Evolutionary conservation across 768 basidiomycete species (phyloP), one percentile per base, ranked within the genome.

Genomic region (Stropharia rugosoannulata): DNA sequence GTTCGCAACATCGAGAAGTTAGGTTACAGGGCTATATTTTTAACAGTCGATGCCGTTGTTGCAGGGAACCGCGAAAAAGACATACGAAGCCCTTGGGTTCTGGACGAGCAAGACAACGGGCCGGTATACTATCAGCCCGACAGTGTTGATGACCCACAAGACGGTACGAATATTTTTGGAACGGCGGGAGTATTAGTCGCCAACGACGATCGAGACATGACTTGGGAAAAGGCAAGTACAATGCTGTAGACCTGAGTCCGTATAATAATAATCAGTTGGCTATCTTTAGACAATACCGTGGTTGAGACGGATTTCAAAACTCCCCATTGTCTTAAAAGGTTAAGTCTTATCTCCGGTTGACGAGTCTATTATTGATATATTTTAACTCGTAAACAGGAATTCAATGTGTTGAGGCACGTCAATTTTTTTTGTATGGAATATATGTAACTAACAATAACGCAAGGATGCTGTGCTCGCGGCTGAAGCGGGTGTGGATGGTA

Each of bases 31-130:
- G 93, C 90, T 0, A 90, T 98, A 56, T 93, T 93, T 68, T 76
- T 98, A 52, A 97, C 95, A 2, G 94, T 96, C 2, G 95, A 98
- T 70, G 90, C 92, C 0, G 77, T 91, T n/a, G 83, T 89, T 39
- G 77, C 87, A 2, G 88, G 90, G 8, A 94, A 93, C 62, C 80
- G 93, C 44, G 91, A 93, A 69, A 73, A 79, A 53, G 91, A 93
- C 63, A 82, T 84, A 40, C 80, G 82, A 52, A 81, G 79, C 55
- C 81, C 83, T 10, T 87, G 78, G 79, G 57, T 69, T 19, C 55
- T 74, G n/a, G 86, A 85, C 62, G 87, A 81, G 40, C 71, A 80
- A 51, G 84, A 87, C 64, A 71, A 66, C 38, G 77, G 75, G 45
- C 55, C 55, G 10, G 54, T 63, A 3, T 65, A 65, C 37, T 59